Evolutionary conservation across 306 rosid genomes (phyloP).

Genomic region (Cicer chorassanicum): DNA sequence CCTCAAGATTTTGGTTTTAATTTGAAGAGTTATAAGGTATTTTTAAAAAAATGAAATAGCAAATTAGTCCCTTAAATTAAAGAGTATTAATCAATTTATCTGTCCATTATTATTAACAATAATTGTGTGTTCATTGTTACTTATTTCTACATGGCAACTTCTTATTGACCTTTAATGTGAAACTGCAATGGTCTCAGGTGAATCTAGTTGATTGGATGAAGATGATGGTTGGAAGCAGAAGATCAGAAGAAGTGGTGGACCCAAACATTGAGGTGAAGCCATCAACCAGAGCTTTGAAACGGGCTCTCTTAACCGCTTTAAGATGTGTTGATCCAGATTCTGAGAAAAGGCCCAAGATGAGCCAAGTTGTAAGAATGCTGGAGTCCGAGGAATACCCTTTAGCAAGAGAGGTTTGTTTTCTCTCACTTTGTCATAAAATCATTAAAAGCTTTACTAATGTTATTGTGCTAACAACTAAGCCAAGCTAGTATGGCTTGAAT

Average conservation of each 20-base stretch:
- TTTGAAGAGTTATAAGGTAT: background rate
- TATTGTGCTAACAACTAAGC: background rate
- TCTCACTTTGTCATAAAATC: background rate
- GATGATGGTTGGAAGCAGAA: slow-evolving; percentile 91
- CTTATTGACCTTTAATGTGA: slow-evolving; percentile 27
- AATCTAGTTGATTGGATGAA: slow-evolving; percentile 93
- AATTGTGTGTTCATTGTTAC: slow-evolving; percentile 7
- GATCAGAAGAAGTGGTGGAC: slow-evolving; percentile 92
- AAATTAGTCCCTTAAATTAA: no score
- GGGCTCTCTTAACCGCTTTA: slow-evolving; percentile 85
- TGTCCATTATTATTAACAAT: slow-evolving; percentile 27
- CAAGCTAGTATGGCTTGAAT: background rate
- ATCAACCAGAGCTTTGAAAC: slow-evolving; percentile 82
- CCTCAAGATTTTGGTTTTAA: background rate
- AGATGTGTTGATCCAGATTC: slow-evolving; percentile 96
- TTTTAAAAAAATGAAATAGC: no score
- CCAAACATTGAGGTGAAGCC: slow-evolving; percentile 83
- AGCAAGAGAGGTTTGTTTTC: slow-evolving; percentile 74
- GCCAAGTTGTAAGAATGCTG: slow-evolving; percentile 92
- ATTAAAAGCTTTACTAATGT: background rate
- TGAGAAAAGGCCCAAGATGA: slow-evolving; percentile 92
- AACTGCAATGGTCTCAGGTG: slow-evolving; percentile 58
- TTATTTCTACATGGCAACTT: slow-evolving; percentile 23
- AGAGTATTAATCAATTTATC: background rate
- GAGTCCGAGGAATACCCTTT: slow-evolving; percentile 91